phyloP scores from a whole-genome alignment of 139 green algal species.

The Tetradesmus lagerheimii region DNA sequence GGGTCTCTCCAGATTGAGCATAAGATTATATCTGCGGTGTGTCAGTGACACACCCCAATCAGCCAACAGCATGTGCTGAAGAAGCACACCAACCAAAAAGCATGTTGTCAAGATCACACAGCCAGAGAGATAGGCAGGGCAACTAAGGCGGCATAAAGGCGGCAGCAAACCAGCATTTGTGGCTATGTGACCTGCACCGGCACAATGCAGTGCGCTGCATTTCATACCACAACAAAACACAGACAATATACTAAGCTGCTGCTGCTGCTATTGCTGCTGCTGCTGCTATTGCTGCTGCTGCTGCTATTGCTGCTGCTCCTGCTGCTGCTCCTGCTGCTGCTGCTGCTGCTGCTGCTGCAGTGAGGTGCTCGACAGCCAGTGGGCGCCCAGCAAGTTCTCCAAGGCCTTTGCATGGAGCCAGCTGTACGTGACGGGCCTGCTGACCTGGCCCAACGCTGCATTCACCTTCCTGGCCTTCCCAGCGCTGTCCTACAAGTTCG shows the following conservation, averaged over 20 bases:
- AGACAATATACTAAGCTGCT: not conserved
- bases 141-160: too few species aligned
- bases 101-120: too few species aligned
- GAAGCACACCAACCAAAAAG: too few species aligned
- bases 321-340: conserved; percentile 10
- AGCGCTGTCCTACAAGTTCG: conserved; percentile 12
- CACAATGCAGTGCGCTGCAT: too few species aligned
- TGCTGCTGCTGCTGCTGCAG: not conserved
- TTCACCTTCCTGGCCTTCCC: conserved; percentile 46
- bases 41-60: too few species aligned
- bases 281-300: not conserved
- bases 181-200: too few species aligned
- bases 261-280: not conserved
- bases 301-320: not conserved
- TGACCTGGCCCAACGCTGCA: conserved; percentile 37
- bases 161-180: too few species aligned
- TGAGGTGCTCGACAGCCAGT: conserved; percentile 44
- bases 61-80: too few species aligned
- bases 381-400: conserved; percentile 14
- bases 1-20: too few species aligned
- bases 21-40: too few species aligned
- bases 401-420: conserved; percentile 28
- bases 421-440: conserved; percentile 23
- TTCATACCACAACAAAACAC: not conserved
- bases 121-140: too few species aligned